phyloP scores from a whole-genome alignment of 164 flowering plant genomes.

The Nelumbo lutea region DNA sequence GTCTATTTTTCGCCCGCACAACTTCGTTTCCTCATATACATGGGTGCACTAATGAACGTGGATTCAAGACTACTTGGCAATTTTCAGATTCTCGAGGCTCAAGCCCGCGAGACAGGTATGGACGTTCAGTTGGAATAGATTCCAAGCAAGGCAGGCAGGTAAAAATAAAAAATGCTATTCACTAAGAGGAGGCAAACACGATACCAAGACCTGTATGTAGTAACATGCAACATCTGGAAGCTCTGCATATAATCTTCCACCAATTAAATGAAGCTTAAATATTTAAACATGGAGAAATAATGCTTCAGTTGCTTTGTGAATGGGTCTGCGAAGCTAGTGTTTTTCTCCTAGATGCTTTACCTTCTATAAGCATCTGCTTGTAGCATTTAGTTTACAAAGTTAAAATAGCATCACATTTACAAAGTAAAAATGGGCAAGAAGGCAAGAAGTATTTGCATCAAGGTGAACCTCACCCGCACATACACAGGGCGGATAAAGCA shows the following conservation, averaged over 20 bases:
- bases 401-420: constrained; percentile 18
- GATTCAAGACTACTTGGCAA: constrained; percentile 51
- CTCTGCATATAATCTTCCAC: constrained; percentile 4
- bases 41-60: constrained; percentile 49
- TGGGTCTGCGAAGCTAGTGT: not conserved
- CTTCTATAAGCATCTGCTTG: not conserved
- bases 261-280: not conserved
- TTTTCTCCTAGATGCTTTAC: not conserved
- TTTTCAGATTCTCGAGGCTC: constrained; percentile 34
- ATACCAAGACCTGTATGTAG: not conserved
- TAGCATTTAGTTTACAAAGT: constrained; percentile 7
- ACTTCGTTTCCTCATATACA: too few relatives aligned
- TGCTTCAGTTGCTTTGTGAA: constrained; percentile 8
- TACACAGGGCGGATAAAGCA: constrained; percentile 1
- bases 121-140: constrained; percentile 11
- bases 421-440: not conserved
- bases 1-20: too few relatives aligned
- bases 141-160: not conserved
- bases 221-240: not conserved
- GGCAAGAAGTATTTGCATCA: constrained; percentile 2
- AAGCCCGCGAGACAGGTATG: constrained; percentile 33
- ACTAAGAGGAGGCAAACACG: too few relatives aligned
- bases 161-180: not conserved
- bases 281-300: not conserved
- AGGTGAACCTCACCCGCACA: constrained; percentile 14